Evolutionary conservation across 2,329 filamentous ascomycete species (phyloP).

Genomic region (Sclerotinia borealis): DNA sequence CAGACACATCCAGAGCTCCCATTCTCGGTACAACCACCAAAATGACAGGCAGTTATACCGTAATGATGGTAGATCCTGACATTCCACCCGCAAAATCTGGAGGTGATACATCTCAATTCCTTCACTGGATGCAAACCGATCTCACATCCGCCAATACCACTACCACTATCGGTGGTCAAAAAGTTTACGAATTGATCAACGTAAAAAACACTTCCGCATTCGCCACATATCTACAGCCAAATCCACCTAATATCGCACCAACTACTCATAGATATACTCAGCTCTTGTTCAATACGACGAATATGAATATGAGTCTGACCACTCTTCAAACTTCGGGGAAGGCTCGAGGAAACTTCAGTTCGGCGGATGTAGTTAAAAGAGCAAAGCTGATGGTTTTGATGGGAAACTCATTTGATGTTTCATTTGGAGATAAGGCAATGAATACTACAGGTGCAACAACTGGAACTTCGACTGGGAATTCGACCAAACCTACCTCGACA

Average conservation of each 20-base stretch:
- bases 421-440: background rate
- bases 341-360: constrained; percentile 2
- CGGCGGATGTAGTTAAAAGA: background rate
- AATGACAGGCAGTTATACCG: constrained; percentile 25
- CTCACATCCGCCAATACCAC: constrained; percentile 21
- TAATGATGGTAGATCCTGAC: constrained; percentile 30
- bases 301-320: constrained; percentile 2
- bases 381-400: constrained; percentile 11
- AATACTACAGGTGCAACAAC: background rate
- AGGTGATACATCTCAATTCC: constrained; percentile 22
- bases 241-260: constrained; percentile 23
- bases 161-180: constrained; percentile 22
- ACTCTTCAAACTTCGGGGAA: background rate
- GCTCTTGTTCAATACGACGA: constrained; percentile 26
- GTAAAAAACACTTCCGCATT: constrained; percentile 20
- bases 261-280: constrained; percentile 27
- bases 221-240: constrained; percentile 24
- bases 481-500: background rate
- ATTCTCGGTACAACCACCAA: constrained; percentile 21
- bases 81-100: constrained; percentile 22
- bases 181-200: constrained; percentile 23
- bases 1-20: constrained; percentile 19
- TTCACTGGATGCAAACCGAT: constrained; percentile 30
- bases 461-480: background rate
- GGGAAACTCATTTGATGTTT: constrained; percentile 17